Evolutionary conservation across 805 yeast species (phyloP), one percentile per base, ranked within the genome.

Genomic region (Metschnikowia corniflorae): DNA sequence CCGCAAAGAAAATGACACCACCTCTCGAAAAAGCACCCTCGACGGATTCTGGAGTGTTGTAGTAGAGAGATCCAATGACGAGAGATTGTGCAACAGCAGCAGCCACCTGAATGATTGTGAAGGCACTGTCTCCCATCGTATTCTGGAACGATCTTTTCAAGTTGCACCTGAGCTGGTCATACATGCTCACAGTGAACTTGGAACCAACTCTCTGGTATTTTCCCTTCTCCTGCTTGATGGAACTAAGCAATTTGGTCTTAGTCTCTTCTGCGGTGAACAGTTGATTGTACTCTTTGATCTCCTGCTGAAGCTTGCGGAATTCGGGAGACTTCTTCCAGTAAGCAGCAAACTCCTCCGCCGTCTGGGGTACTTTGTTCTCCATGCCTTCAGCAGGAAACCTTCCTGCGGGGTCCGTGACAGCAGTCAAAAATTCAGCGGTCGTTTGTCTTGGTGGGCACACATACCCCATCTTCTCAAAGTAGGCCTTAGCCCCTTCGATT

Each of bases 371-470:
- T 37, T 54, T 55, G 26, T 61, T 48, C 40, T 73, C 80, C 48
- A 43, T 65, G 2, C 83, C 86, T 17, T 60, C 52, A 35, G 60
- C 59, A 2, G 74, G 53, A 40, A 49, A 59, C 53, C 88, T 70
- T 34, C 81, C 87, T 5, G 63, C 61, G 7, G 86, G 85, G 54
- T 79, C 82, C 7, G 88, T 79, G 9, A 81, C 68, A 2, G 86
- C 77, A 2, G 86, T 81, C 50, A 81, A 60, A 54, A 80, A 82
- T 52, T 82, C 87, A 10, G 86, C 82, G 12, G 86, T 77, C 3
- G 83, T 71, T 61, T 79, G 85, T 50, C 87, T 69, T 6, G 73
- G 63, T 16, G 82, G 84, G 44, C 81, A 77, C 25, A 63, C 57
- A 49, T 66, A 82, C 15, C 89, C 89, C 82, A 82, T 75, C 15